A percentile compares a stretch with the other conserved stretches of the same genome.
Conservation (phyloP, 129 eudicot genomes). For the Ambrosia artemisiifolia region DNA sequence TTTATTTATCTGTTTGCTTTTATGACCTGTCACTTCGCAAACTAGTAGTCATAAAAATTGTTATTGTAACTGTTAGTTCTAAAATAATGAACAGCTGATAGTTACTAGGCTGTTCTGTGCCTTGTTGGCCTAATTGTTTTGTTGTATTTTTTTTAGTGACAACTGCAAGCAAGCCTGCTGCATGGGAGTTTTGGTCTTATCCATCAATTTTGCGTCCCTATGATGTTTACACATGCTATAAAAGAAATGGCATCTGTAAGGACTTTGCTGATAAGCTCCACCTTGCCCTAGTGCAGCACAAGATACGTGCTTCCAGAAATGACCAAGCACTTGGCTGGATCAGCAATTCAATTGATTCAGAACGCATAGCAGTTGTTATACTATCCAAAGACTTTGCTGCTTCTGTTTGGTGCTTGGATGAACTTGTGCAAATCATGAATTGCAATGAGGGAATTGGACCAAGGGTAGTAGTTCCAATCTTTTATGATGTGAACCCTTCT, state of each 20-base stretch:
- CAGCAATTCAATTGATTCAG: neutral
- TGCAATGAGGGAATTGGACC: neutral
- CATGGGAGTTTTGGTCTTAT: neutral
- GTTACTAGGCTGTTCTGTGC: neutral
- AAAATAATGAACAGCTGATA: neutral
- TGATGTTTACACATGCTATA: conserved; percentile 22
- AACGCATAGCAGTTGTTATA: neutral
- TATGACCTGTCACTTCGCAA: neutral
- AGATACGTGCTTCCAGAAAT: conserved; percentile 12
- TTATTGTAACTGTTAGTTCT: neutral
- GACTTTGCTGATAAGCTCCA: conserved; percentile 19
- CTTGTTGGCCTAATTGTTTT: neutral
- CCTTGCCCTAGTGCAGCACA: neutral
- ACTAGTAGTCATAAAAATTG: neutral
- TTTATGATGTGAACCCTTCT: conserved; percentile 7
- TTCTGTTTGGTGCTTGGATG: conserved; percentile 14
- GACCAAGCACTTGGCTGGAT: conserved; percentile 1
- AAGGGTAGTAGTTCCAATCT: neutral
- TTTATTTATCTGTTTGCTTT: neutral
- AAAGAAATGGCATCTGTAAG: conserved; percentile 8
- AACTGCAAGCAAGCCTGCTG: neutral
- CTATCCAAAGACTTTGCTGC: conserved; percentile 10
- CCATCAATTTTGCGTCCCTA: neutral
- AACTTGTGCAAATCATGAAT: conserved; percentile 8
- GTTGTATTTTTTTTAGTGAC: neutral